Evolutionary conservation across 2,329 filamentous ascomycete genomes (phyloP).

Genomic region (Amphichorda felina): DNA sequence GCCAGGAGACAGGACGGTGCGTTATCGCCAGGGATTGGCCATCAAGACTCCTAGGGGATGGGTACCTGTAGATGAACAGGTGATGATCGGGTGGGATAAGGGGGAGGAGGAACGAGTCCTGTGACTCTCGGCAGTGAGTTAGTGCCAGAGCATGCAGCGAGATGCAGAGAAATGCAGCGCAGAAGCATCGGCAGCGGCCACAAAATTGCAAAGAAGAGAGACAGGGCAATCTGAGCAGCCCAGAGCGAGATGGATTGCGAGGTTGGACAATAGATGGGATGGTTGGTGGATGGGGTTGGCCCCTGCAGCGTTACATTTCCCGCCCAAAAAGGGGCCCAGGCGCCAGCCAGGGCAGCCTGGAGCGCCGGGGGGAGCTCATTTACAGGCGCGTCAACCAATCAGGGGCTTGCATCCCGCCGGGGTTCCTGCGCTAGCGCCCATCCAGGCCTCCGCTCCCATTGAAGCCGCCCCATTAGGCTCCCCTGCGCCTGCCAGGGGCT

Average conservation of each 20-base stretch:
- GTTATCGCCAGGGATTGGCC: slow-evolving; percentile 3
- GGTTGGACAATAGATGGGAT: no score
- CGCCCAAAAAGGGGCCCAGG: background rate
- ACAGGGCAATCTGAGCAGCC: no score
- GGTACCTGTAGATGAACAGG: background rate
- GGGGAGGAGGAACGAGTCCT: background rate
- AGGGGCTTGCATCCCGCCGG: background rate
- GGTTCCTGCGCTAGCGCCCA: slow-evolving; percentile 3
- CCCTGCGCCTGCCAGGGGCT: no score
- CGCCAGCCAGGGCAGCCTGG: background rate
- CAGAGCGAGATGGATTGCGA: no score
- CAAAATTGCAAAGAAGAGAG: no score
- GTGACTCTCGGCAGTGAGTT: background rate
- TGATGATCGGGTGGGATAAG: background rate
- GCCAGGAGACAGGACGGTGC: background rate
- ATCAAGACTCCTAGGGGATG: slow-evolving; percentile 1
- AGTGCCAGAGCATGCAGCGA: background rate
- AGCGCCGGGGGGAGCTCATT: background rate
- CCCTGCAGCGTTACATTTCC: background rate
- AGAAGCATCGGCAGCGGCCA: background rate
- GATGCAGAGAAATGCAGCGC: background rate
- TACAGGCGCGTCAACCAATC: background rate
- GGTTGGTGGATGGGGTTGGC: no score
- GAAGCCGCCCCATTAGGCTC: no score
- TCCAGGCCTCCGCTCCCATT: background rate